phyloP scores from a whole-genome alignment of 2,329 filamentous ascomycete species.

The Exophiala sp. region DNA sequence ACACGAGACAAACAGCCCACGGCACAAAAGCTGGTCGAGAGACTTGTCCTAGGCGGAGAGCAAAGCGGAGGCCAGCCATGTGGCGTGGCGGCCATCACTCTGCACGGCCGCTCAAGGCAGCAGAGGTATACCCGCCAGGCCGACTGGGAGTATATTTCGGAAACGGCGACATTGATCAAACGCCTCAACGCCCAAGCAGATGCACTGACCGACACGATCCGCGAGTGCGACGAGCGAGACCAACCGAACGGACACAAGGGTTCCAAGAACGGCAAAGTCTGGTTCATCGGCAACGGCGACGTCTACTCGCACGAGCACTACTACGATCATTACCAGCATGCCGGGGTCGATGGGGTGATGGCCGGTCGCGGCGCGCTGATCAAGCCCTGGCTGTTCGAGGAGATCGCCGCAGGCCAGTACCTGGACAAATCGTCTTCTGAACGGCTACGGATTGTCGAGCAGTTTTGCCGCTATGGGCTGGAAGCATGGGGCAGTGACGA shows the following conservation, averaged over 20 bases:
- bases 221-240: constrained; percentile 68
- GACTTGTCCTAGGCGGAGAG: constrained; percentile 64
- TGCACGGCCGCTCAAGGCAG: constrained; percentile 88
- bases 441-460: constrained; percentile 77
- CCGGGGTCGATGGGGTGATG: constrained; percentile 90
- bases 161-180: constrained; percentile 79
- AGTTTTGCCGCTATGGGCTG: constrained; percentile 82
- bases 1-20: constrained; percentile 73
- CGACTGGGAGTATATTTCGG: constrained; percentile 93
- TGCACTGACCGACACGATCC: constrained; percentile 65
- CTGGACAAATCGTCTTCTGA: constrained; percentile 90
- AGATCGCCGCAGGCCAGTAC: constrained; percentile 86
- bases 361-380: constrained; percentile 91
- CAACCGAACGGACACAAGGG: constrained; percentile 51
- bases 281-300: constrained; percentile 94
- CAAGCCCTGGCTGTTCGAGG: constrained; percentile 98
- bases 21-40: constrained; percentile 73
- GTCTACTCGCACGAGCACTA: constrained; percentile 92
- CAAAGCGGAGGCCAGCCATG: constrained; percentile 57
- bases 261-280: constrained; percentile 55
- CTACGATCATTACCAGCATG: constrained; percentile 65
- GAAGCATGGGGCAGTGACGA: constrained; percentile 96
- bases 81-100: constrained; percentile 88
- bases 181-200: constrained; percentile 66
- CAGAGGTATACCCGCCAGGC: constrained; percentile 87